Percentiles rank a stretch among this genome's conserved stretches.
Evolutionary conservation across 345 rosid genomes (phyloP).

Genomic region (Cochlearia excelsa): DNA sequence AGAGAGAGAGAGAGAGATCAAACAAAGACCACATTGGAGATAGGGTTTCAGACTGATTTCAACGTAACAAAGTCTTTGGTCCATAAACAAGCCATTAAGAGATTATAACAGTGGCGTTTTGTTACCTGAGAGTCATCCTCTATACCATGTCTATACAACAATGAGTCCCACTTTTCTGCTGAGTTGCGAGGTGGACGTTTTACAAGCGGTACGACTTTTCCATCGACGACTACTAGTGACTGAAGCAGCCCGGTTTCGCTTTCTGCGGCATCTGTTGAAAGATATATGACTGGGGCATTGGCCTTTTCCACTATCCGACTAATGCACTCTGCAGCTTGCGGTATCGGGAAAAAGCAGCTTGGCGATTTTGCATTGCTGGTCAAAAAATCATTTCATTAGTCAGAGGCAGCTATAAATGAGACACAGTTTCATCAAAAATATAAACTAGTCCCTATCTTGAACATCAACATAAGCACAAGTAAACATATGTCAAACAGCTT

Average conservation of each 20-base stretch:
- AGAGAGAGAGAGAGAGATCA: no score
- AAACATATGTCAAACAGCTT: no score
- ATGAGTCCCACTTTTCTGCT: conserved; percentile 93
- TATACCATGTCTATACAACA: conserved; percentile 68
- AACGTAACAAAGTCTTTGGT: background rate
- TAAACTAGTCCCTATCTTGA: background rate
- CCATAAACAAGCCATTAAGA: background rate
- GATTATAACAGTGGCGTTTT: conserved; percentile 4
- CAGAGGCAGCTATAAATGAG: no score
- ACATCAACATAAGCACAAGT: background rate
- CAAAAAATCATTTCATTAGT: no score
- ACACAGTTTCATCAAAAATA: background rate
- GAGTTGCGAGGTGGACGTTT: conserved; percentile 66
- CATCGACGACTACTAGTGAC: conserved; percentile 56
- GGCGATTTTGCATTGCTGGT: conserved; percentile 25
- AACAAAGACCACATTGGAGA: no score
- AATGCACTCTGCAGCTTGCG: conserved; percentile 34
- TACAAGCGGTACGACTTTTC: conserved; percentile 72
- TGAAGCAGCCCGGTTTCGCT: conserved; percentile 82
- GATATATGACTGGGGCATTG: conserved; percentile 63
- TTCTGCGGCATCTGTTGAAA: conserved; percentile 92
- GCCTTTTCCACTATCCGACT: conserved; percentile 62
- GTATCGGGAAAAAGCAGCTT: conserved; percentile 31
- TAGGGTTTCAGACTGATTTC: no score
- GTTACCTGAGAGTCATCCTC: conserved; percentile 73